Evolutionary conservation across 441 rosid genomes (phyloP).

Genomic region (Mallotus repandus): DNA sequence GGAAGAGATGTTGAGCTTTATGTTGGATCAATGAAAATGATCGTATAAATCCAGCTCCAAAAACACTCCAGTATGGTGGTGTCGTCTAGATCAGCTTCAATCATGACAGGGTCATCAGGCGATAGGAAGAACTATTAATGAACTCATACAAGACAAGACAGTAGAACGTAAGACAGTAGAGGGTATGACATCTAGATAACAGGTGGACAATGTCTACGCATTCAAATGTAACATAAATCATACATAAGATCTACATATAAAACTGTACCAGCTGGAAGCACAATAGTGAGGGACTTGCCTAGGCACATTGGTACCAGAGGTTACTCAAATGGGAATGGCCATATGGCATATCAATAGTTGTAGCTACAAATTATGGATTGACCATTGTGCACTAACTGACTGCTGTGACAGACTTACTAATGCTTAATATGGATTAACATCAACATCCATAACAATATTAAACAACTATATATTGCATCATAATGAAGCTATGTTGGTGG

Average conservation of each 20-base stretch:
- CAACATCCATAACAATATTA: conserved; percentile 75
- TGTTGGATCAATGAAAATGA: conserved; percentile 51
- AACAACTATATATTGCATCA: conserved; percentile 82
- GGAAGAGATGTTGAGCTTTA: conserved; percentile 73
- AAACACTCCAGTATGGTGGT: conserved; percentile 71
- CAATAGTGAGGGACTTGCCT: conserved; percentile 61
- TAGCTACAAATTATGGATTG: conserved; percentile 81
- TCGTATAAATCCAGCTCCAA: conserved; percentile 67
- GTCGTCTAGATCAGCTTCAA: conserved; percentile 87
- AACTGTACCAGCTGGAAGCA: conserved; percentile 78
- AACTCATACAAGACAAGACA: conserved; percentile 61
- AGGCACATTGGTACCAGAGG: conserved; percentile 63
- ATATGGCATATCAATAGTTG: conserved; percentile 55
- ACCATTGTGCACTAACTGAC: conserved; percentile 71
- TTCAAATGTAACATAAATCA: conserved; percentile 69
- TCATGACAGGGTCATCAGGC: conserved; percentile 68
- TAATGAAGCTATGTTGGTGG: conserved; percentile 77
- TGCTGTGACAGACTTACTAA: conserved; percentile 71
- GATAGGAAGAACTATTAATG: conserved; percentile 77
- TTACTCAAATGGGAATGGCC: conserved; percentile 77
- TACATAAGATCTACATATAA: conserved; percentile 69
- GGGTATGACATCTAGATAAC: conserved; percentile 77
- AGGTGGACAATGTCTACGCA: conserved; percentile 76
- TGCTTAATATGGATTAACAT: conserved; percentile 49
- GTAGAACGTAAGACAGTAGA: conserved; percentile 44